Evolutionary conservation across 768 basidiomycete genomes (phyloP).

Genomic region (Mycena filopes): DNA sequence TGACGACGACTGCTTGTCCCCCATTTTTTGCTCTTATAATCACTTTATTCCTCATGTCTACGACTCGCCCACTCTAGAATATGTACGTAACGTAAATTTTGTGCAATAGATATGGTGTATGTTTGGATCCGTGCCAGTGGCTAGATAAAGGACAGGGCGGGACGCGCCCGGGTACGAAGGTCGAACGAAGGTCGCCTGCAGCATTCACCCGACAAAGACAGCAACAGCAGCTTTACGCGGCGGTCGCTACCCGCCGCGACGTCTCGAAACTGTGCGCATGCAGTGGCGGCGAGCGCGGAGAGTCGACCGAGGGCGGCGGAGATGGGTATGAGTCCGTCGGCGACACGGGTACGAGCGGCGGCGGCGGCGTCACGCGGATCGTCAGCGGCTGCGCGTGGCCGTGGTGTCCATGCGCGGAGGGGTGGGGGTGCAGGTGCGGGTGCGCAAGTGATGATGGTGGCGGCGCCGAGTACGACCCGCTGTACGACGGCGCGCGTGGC

Average conservation of each 20-base stretch:
- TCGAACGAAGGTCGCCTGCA: too few relatives aligned
- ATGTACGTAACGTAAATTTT: conserved; percentile 15
- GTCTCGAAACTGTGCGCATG: conserved; percentile 31
- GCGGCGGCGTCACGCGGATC: conserved; percentile 25
- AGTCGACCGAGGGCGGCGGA: conserved; percentile 58
- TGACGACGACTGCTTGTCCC: too few relatives aligned
- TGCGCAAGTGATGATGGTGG: background rate
- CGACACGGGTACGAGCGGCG: conserved; percentile 20
- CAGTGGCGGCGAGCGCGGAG: conserved; percentile 40
- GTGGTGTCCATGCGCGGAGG: too few relatives aligned
- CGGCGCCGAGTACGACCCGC: conserved; percentile 7
- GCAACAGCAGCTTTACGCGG: conserved; percentile 6
- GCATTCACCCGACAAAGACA: too few relatives aligned
- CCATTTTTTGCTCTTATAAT: too few relatives aligned
- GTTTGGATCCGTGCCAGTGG: background rate
- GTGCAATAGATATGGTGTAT: conserved; percentile 13
- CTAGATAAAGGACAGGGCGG: conserved; percentile 4
- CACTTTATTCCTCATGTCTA: too few relatives aligned
- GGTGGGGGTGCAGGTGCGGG: conserved; percentile 6
- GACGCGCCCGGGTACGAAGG: too few relatives aligned
- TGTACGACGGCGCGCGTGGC: conserved; percentile 45
- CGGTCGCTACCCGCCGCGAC: conserved; percentile 24
- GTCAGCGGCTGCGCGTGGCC: conserved; percentile 22
- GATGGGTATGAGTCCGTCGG: conserved; percentile 56
- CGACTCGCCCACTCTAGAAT: background rate